Base-by-base conservation (phyloP, 2,329 filamentous ascomycete species). In the Hawksworthiomyces lignivorus region DNA sequence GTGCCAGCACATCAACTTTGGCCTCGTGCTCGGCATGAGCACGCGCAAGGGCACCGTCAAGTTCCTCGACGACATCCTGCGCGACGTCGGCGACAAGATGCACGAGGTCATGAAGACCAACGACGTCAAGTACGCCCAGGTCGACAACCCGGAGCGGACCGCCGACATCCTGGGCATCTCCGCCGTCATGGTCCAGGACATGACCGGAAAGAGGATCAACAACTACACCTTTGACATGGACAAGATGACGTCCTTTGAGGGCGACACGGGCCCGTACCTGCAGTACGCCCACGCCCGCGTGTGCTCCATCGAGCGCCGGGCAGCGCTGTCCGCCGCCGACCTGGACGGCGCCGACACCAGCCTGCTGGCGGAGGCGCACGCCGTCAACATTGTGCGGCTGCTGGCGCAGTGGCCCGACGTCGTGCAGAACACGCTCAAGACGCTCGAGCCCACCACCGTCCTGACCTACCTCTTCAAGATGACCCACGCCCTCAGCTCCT, bases 161-260 rank as follows among this genome's bases (percentile, higher is more conserved):
- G 88, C 92, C 47, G 92, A 97, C 65, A 87, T 77, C 10, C 75
- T 97, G 4, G 92, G 90, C 49, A 96, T 97, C 59, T 89, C 84
- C 50, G 84, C 85, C 57, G 90, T 97, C 58, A 97, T 97, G 88
- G 87, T 95, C 17, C 90, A 97, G 64, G 92, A 97, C 58, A 95
- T 97, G 87, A 84, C 78, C 51, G 92, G 90, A 61, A 97, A 96
- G 77, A 39, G 77, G 55, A 74, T 78, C 60, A 78, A 78, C 62
- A 78, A 79, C 62, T 81, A 80, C 57, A 70, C 73, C 44, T 89
- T 90, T 64, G 82, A 89, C 65, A 80, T 88, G 71, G 79, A 87
- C 45, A 73, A 77, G 50, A 89, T 92, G 83, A 84, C 80, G 7
- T 85, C 82, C 4, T 89, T 89, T 51, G 85, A 92, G 63, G 85